Conservation (phyloP, 2,329 filamentous ascomycete genomes). For the Podosphaera fusca region DNA sequence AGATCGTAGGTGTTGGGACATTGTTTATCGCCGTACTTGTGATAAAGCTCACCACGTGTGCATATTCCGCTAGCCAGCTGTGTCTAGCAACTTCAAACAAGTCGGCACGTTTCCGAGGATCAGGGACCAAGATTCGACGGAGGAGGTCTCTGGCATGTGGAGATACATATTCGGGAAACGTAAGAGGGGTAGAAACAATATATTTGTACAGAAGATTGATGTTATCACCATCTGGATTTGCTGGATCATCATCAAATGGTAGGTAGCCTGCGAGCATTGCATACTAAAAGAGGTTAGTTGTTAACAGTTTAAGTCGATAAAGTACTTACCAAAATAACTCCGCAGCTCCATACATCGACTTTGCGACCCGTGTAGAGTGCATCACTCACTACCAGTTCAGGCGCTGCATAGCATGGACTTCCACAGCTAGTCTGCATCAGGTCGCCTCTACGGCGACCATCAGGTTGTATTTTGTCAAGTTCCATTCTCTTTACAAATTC, state of each 20-base stretch:
- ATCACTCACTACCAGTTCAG: conserved; percentile 91
- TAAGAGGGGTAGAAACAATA: conserved; percentile 88
- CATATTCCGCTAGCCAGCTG: conserved; percentile 93
- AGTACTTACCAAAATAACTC: conserved; percentile 73
- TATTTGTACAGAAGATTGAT: conserved; percentile 99
- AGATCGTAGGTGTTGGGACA: conserved; percentile 60
- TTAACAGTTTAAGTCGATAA: neutral
- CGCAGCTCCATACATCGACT: conserved; percentile 98
- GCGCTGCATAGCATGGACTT: conserved; percentile 91
- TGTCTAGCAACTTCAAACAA: conserved; percentile 92
- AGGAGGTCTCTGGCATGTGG: conserved; percentile 85
- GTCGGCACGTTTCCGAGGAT: conserved; percentile 83
- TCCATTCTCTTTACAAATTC: conserved; percentile 72
- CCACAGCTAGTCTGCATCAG: conserved; percentile 98
- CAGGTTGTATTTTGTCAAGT: conserved; percentile 55
- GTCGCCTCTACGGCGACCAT: conserved; percentile 66
- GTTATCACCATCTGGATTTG: conserved; percentile 95
- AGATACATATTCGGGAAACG: conserved; percentile 96
- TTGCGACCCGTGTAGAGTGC: conserved; percentile 92
- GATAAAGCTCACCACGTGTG: conserved; percentile 90
- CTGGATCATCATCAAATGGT: conserved; percentile 93
- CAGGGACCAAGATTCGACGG: conserved; percentile 79
- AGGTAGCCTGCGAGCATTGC: conserved; percentile 96
- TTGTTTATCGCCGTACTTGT: conserved; percentile 83
- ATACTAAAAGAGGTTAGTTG: conserved; percentile 37